A percentile compares a stretch with the other conserved stretches of the same genome.
Conservation (phyloP, 2,329 filamentous ascomycete species). For the Colletotrichum lini region DNA sequence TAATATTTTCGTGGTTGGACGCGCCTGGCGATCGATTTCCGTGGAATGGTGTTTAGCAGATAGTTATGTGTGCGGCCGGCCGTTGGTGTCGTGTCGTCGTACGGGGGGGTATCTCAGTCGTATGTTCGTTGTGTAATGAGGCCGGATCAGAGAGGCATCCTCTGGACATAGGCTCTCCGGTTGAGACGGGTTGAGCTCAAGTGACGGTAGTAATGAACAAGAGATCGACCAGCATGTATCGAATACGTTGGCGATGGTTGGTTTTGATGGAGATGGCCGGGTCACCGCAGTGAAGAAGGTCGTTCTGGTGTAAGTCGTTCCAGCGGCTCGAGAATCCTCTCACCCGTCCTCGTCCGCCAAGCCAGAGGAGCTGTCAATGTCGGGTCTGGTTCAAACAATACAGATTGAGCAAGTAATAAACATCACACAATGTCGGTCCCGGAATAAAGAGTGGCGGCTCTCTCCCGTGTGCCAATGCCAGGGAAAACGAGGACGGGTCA, state of each 20-base stretch:
- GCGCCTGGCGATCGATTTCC: not conserved
- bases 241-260: not conserved
- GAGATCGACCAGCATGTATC: not conserved
- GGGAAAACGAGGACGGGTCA: not conserved
- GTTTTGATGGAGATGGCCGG: not conserved
- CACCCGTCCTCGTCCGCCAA: constrained; percentile 3
- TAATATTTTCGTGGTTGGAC: not conserved
- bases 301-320: constrained; percentile 35
- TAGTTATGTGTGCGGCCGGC: not conserved
- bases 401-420: constrained; percentile 39
- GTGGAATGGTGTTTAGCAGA: not conserved
- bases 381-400: constrained; percentile 35
- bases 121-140: constrained; percentile 7
- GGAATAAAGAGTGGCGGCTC: constrained; percentile 8
- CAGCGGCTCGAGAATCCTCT: constrained; percentile 33
- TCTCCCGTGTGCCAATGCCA: constrained; percentile 6
- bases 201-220: too few species aligned
- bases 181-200: too few species aligned
- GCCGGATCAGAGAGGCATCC: not conserved
- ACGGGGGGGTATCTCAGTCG: constrained; percentile 14
- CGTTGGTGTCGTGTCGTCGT: not conserved
- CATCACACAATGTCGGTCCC: constrained; percentile 30
- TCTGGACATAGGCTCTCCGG: too few species aligned
- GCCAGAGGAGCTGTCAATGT: constrained; percentile 31
- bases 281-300: not conserved